A percentile compares a stretch with the other conserved stretches of the same genome.
phyloP scores from a whole-genome alignment of 495 filamentous ascomycete genomes.

The Aspergillus ostianus region DNA sequence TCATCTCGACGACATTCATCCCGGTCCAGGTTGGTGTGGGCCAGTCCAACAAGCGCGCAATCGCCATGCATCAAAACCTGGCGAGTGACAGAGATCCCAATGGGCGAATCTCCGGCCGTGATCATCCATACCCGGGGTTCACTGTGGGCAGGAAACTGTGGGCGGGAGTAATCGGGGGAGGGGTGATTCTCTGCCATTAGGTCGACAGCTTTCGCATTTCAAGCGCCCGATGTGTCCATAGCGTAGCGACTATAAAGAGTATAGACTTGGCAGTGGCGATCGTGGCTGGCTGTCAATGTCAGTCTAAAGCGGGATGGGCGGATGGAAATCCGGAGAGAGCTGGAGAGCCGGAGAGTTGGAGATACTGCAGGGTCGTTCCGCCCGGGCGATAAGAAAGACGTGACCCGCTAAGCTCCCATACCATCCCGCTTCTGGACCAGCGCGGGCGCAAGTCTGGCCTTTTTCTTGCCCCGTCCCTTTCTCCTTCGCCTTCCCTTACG shows the following conservation, averaged over 20 bases:
- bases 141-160: slow-evolving; percentile 57
- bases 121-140: slow-evolving; percentile 80
- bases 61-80: slow-evolving; percentile 83
- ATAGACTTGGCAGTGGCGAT: background rate
- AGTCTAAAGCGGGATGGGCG: background rate
- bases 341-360: too few relatives aligned
- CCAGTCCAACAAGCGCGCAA: slow-evolving; percentile 74
- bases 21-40: slow-evolving; percentile 47
- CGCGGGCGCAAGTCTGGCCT: slow-evolving; percentile 1
- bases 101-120: slow-evolving; percentile 78
- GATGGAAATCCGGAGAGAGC: background rate
- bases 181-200: slow-evolving; percentile 40
- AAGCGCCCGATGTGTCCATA: slow-evolving; percentile 31
- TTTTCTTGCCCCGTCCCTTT: background rate
- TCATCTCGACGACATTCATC: slow-evolving; percentile 47
- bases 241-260: slow-evolving; percentile 14
- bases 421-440: slow-evolving; percentile 16
- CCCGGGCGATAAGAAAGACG: background rate
- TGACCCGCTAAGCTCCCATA: slow-evolving; percentile 20
- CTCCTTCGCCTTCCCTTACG: slow-evolving; percentile 28
- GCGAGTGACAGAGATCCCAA: slow-evolving; percentile 68
- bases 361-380: background rate
- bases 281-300: too few relatives aligned
- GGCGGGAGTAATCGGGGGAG: slow-evolving; percentile 38
- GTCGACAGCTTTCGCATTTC: slow-evolving; percentile 23